These are phyloP conservation scores for Ustilago shanxiensis DNA, from an alignment of 1,284 basidiomycete species.

Conservation along the genomic window DNA sequence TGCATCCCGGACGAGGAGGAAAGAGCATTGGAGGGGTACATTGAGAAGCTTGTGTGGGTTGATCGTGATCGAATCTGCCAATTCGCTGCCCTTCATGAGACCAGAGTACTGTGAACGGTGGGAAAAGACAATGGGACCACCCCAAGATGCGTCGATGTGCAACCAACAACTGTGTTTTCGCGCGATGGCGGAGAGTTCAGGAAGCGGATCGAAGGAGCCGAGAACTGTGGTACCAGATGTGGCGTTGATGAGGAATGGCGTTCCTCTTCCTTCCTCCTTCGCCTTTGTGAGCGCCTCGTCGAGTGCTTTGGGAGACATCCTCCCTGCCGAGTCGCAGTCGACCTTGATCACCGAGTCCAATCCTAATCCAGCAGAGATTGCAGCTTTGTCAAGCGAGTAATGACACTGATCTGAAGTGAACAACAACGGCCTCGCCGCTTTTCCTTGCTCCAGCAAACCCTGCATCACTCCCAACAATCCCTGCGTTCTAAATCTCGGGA, in stretches of 20 bases:
- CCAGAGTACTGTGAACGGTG: constrained; percentile 20
- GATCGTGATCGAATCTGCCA: constrained; percentile 70
- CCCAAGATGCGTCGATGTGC: constrained; percentile 72
- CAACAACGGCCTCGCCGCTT: constrained; percentile 62
- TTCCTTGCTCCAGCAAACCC: constrained; percentile 25
- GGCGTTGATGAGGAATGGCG: constrained; percentile 71
- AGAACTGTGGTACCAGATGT: constrained; percentile 71
- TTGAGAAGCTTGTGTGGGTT: constrained; percentile 72
- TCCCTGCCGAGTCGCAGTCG: constrained; percentile 60
- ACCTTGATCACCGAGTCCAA: constrained; percentile 68
- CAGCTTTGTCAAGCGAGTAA: constrained; percentile 71
- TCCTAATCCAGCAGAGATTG: constrained; percentile 71
- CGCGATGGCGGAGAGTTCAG: constrained; percentile 65
- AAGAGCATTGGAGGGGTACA: constrained; percentile 71
- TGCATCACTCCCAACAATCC: constrained; percentile 64
- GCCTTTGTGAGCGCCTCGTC: constrained; percentile 34
- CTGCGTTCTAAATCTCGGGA: constrained; percentile 65
- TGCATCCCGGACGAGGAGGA: constrained; percentile 69
- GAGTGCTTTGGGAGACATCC: constrained; percentile 59
- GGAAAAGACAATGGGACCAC: constrained; percentile 70
- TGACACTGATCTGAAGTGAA: constrained; percentile 71
- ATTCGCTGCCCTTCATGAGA: constrained; percentile 63
- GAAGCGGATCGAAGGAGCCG: constrained; percentile 70
- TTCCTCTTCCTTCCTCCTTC: constrained; percentile 29
- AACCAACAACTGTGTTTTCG: constrained; percentile 66